Evolutionary conservation across 2,329 filamentous ascomycete species (phyloP).

Genomic region (Furcasterigmium furcatum): DNA sequence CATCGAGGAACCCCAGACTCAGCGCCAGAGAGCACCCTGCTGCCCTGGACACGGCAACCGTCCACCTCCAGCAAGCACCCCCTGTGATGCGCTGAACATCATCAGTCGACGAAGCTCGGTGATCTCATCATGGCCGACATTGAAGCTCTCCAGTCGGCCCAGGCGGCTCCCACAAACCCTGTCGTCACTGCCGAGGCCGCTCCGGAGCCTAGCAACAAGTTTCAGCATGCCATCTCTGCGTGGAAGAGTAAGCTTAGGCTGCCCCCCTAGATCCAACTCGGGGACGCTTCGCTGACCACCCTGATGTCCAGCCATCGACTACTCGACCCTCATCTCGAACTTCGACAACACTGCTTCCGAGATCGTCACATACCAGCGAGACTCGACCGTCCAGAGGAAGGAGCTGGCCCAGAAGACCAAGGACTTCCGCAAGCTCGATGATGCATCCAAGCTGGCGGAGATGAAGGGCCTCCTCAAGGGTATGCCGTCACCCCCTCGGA

Average conservation of each 20-base stretch:
- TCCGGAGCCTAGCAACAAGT: constrained; percentile 76
- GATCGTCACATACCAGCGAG: constrained; percentile 87
- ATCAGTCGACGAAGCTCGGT: background rate
- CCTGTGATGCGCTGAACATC: background rate
- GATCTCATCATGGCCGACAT: constrained; percentile 17
- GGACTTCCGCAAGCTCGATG: constrained; percentile 91
- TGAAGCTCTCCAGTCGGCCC: constrained; percentile 11
- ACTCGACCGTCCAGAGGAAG: constrained; percentile 93
- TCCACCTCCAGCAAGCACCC: too few relatives aligned
- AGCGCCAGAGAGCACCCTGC: too few relatives aligned
- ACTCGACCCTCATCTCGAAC: constrained; percentile 76
- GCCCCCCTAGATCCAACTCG: background rate
- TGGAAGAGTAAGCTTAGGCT: constrained; percentile 73
- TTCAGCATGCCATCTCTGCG: constrained; percentile 91
- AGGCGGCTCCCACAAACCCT: background rate
- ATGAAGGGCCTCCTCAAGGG: constrained; percentile 88
- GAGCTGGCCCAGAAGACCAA: constrained; percentile 99
- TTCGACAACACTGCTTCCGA: constrained; percentile 94
- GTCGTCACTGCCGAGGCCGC: constrained; percentile 15
- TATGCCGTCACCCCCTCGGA: constrained; percentile 34
- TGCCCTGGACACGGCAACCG: too few relatives aligned
- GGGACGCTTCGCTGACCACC: constrained; percentile 12
- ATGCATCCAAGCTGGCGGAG: constrained; percentile 80
- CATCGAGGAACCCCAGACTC: background rate
- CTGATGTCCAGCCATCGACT: constrained; percentile 70